Percentiles rank a stretch among this genome's conserved stretches.
Evolutionary conservation across 2,329 filamentous ascomycete species (phyloP).

Genomic region (Nemania sp.): DNA sequence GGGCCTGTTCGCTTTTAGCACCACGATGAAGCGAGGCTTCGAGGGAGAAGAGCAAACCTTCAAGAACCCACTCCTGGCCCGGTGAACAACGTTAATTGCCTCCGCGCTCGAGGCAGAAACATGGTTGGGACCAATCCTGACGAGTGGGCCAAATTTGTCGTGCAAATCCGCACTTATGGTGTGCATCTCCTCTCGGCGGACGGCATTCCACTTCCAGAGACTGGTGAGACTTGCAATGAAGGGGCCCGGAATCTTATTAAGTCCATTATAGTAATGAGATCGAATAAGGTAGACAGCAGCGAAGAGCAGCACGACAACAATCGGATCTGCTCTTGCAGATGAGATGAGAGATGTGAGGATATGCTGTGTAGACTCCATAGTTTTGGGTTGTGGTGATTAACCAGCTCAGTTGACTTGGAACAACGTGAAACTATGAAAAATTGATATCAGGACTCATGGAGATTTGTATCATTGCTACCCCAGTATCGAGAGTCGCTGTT

Average conservation of each 20-base stretch:
- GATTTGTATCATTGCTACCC: background rate
- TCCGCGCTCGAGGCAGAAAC: conserved; percentile 21
- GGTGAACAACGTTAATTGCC: conserved; percentile 17
- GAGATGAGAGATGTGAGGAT: conserved; percentile 9
- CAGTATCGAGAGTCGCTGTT: background rate
- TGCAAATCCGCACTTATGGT: conserved; percentile 9
- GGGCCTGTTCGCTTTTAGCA: conserved; percentile 4
- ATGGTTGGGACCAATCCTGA: conserved; percentile 24
- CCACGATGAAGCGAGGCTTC: too few relatives aligned
- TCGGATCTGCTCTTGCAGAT: conserved; percentile 7
- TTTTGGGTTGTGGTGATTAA: conserved; percentile 1
- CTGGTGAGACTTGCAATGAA: too few relatives aligned
- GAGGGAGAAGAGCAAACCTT: conserved; percentile 3
- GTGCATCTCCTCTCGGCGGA: too few relatives aligned
- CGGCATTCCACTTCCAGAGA: too few relatives aligned
- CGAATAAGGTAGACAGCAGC: conserved; percentile 9
- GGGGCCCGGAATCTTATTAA: background rate
- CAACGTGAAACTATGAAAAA: background rate
- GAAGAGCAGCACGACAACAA: background rate
- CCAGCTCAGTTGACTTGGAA: background rate
- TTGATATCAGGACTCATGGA: background rate
- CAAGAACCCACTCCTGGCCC: conserved; percentile 12
- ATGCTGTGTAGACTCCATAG: conserved; percentile 13
- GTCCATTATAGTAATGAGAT: conserved; percentile 14
- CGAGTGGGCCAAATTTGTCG: conserved; percentile 20